Base-by-base conservation (phyloP, 768 basidiomycete species). In the Paxillus involutus region DNA sequence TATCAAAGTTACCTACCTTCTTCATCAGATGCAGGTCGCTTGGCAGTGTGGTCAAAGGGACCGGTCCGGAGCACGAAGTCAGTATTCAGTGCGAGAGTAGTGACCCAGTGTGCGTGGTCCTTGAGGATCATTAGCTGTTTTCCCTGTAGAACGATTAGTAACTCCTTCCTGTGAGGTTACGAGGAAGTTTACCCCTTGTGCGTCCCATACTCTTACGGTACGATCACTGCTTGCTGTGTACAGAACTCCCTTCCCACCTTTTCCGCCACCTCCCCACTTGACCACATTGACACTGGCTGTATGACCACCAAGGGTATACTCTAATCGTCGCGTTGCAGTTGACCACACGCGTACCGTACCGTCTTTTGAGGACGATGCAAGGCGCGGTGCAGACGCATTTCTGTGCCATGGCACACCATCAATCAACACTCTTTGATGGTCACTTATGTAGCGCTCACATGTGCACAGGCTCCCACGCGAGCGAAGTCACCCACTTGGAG, bases 31-130 rank as follows among this genome's bases (percentile, higher is more conserved):
- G 80, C 72, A 0, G 94, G 89, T 51, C 79, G 80, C 71, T 90
- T 94, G 42, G 81, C 83, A 1, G 80, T 89, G 61, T 97, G 91
- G 68, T 98, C 94, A 62, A 90, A 98, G 0, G 96, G 94, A 0
- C 96, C 96, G 0, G 96, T 98, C 21, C 95, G 86, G 4, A 97
- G 79, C 26, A 96, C 84, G 64, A 95, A 97, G 67, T 99, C 96
- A 10, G 95, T 95, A 70, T 94, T 96, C 51, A 98, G 78, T 4
- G 97, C 86, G 42, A 99, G 83, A 0, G 95, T 98, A 17, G 95
- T 99, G 8, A 99, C 97, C 96, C 95, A 98, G 65, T 99, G 97
- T 0, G 94, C 97, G 63, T 99, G 96, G 57, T 98, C 94, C 69
- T 91, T 94, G 26, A 98, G 75, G 0, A 87, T 86, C 62, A 95